These are phyloP conservation scores for Telopea speciosissima DNA, from an alignment of 177 flowering plant species.

Conservation along the genomic window DNA sequence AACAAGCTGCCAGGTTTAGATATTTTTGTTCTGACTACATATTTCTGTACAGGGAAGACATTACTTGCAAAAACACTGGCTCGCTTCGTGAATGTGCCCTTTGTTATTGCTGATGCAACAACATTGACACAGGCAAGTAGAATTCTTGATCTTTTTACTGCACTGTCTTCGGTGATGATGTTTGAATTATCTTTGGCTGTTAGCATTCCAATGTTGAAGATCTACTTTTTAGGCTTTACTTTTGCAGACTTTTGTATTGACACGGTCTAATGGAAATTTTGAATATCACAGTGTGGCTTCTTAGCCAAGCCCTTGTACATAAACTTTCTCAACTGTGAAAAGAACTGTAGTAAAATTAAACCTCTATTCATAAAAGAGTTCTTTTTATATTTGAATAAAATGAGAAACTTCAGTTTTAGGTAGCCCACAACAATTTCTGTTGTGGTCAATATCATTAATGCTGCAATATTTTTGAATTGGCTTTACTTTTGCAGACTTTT, in stretches of 20 bases:
- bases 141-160: not conserved
- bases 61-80: conserved; percentile 96
- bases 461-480: too few relatives aligned
- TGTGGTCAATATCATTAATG: not conserved
- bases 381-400: not conserved
- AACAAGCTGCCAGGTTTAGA: conserved; percentile 1
- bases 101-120: conserved; percentile 99
- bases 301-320: too few relatives aligned
- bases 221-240: not conserved
- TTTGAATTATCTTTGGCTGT: not conserved
- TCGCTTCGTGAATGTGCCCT: conserved; percentile 97
- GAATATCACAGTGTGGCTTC: too few relatives aligned
- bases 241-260: too few relatives aligned
- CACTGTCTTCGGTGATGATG: not conserved
- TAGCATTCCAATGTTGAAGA: not conserved
- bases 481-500: too few relatives aligned
- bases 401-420: not conserved
- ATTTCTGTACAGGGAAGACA: conserved; percentile 74
- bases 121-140: conserved; percentile 85
- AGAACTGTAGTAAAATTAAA: too few relatives aligned
- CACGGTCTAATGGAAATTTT: too few relatives aligned
- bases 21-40: conserved; percentile 20
- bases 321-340: too few relatives aligned
- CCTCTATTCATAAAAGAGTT: not conserved
- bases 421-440: not conserved